Evolutionary conservation across 2,329 filamentous ascomycete genomes (phyloP), one percentile per base, ranked within the genome.

Genomic region (Penicillium brevicompactum): DNA sequence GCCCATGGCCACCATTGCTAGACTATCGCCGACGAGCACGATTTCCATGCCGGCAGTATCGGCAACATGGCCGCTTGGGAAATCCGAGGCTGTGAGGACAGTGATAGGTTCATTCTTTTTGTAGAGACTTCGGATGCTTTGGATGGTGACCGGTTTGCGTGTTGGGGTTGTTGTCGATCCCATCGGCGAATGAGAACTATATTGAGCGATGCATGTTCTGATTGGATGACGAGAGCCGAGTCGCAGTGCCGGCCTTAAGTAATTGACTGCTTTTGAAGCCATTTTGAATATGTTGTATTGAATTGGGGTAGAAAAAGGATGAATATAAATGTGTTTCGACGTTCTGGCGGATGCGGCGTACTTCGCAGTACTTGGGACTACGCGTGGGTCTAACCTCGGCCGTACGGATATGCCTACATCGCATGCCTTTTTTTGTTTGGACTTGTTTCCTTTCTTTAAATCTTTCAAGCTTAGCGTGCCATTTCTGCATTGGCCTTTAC

Each of bases 1-100:
- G 31, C 93, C 93, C 57, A 99, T 78, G 0, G 92, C 91, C 2
- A 97, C 93, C 93, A 99, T 97, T 59, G 92, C 92, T 53, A 97
- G 78, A 69, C 91, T 96, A 74, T 97, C 92, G 18, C 92, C 92
- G 4, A 97, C 92, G 2, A 97, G 83, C 45, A 97, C 79, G 60
- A 96, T 86, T 65, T 97, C 92, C 84, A 97, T 94, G 51, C 92
- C 93, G 0, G 92, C 91, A 54, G 87, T 85, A 70, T 97, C 93
- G 58, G 92, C 94, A 57, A 96, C 90, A 72, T 93, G 87, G 0
- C 88, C 93, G 60, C 89, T 92, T 2, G 94, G 93, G 67, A 97
- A 97, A 76, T 99, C 93, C 75, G 97, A 91, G 4, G 93, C 93
- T 0, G 93, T 97, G 64, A 97, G 86, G 81, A 97, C 86, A 54